Evolutionary conservation across 805 yeast species (phyloP).

Genomic region (Pichia paraexigua): DNA sequence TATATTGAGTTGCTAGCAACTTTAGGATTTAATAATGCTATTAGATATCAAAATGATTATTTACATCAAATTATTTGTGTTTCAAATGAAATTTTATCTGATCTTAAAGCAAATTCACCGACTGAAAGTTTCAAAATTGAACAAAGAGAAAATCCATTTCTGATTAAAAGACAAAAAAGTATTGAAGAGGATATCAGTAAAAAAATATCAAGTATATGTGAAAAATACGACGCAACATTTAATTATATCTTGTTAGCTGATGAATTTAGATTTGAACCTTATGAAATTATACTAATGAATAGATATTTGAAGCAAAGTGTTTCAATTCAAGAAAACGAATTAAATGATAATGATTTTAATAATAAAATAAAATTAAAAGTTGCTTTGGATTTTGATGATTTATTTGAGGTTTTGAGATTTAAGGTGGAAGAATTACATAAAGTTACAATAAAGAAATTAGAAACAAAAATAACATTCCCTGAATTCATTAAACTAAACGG

Average conservation of each 20-base stretch:
- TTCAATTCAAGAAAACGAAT: not conserved
- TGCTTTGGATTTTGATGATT: conserved; percentile 18
- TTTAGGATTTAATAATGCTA: conserved; percentile 13
- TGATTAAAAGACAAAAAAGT: not conserved
- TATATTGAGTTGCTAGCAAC: conserved; percentile 16
- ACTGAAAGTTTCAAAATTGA: not conserved
- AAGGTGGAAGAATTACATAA: conserved; percentile 15
- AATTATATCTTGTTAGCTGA: conserved; percentile 21
- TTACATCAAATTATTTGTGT: conserved; percentile 19
- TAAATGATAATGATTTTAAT: not conserved
- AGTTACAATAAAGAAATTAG: conserved; percentile 14
- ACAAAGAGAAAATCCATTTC: not conserved
- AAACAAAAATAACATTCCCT: conserved; percentile 11
- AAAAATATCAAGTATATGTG: conserved; percentile 12
- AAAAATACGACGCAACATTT: conserved; percentile 15
- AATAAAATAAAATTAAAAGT: conserved; percentile 13
- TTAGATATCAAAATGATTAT: not conserved
- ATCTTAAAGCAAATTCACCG: not conserved
- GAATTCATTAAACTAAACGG: conserved; percentile 15
- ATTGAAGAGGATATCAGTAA: conserved; percentile 4
- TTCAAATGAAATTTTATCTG: conserved; percentile 11
- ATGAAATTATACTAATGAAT: conserved; percentile 16
- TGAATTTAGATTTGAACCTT: conserved; percentile 19
- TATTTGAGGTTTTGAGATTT: conserved; percentile 6
- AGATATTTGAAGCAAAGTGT: conserved; percentile 6